Evolutionary conservation across 306 rosid species (phyloP).

Genomic region (Cucurbita pepo): DNA sequence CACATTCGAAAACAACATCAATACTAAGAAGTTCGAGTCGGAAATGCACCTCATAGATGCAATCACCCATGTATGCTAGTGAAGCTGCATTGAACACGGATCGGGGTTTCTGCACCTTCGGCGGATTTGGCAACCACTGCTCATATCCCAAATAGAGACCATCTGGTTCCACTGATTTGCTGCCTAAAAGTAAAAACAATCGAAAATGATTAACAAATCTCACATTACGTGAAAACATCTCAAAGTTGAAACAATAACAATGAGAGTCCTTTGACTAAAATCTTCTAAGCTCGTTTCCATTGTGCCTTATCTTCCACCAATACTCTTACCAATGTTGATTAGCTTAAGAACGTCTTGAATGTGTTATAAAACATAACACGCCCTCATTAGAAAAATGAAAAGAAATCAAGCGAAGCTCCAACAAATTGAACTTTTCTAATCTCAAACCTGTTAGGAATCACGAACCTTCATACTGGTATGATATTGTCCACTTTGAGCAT

Average conservation of each 20-base stretch:
- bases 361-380: not conserved
- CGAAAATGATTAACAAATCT: too few relatives aligned
- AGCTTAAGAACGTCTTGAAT: not conserved
- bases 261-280: not conserved
- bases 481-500: too few relatives aligned
- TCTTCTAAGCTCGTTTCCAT: not conserved
- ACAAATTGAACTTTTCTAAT: too few relatives aligned
- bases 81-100: constrained; percentile 64
- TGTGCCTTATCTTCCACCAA: not conserved
- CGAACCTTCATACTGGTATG: too few relatives aligned
- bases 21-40: not conserved
- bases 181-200: constrained; percentile 2
- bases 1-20: not conserved
- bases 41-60: constrained; percentile 64
- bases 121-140: constrained; percentile 69
- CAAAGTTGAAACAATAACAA: not conserved
- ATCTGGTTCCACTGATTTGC: constrained; percentile 8
- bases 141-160: constrained; percentile 60
- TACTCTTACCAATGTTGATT: not conserved
- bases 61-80: constrained; percentile 71
- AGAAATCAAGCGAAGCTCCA: too few relatives aligned
- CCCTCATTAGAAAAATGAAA: not conserved
- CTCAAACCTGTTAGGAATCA: too few relatives aligned
- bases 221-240: not conserved
- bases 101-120: constrained; percentile 72